Base-by-base conservation (phyloP, 176 grass and related monocot genomes). In the Elymus sibiricus region DNA sequence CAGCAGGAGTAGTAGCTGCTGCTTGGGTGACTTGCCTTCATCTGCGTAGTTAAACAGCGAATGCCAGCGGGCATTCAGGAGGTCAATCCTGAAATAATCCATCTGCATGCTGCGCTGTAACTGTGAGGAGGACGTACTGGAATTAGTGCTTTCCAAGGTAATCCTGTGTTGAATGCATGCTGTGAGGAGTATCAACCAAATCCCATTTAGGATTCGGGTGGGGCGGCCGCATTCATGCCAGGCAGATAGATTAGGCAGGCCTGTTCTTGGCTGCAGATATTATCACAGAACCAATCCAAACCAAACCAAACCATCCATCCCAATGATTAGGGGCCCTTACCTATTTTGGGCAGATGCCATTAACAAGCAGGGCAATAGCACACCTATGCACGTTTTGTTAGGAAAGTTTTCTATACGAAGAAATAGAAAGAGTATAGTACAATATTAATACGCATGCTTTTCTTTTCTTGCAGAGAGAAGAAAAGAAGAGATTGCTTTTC, bases 141-240 rank as follows among this genome's bases (percentile, higher is more conserved):
- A 58, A 49, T 47, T 31, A 3, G 13, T 15, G 63, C 21, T 39
- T 35, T 70, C 17, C 11, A 73, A 73, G 70, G 70, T 26, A 39
- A 73, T 73, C 70, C 15, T 4, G 39, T 44, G 70, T 44, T 73
- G 1, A 44, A 73, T 73, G 70, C 40, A 28, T 74, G 40, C 40
- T 46, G 1, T 42, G 29, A 29, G 29, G 29, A 29, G 43, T 74
- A 27, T 46, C 39, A 7, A n/a, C n/a, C 22, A 12, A 38, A 72
- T 72, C 38, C n/a, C n/a, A 5, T 46, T 71, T 17, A 39, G 70
- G 43, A 44, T 71, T 14, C 2, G 5, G n/a, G 70, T 73, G 70
- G 70, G 25, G 15, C 40, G 70, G 70, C 70, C 40, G 70, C 43
- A 46, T 74, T 74, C 70, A 74, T 25, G 70, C 70, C 70, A 73